Conservation (phyloP, 192 early-diverging fungal species). For the Coemansia guatemalensis region DNA sequence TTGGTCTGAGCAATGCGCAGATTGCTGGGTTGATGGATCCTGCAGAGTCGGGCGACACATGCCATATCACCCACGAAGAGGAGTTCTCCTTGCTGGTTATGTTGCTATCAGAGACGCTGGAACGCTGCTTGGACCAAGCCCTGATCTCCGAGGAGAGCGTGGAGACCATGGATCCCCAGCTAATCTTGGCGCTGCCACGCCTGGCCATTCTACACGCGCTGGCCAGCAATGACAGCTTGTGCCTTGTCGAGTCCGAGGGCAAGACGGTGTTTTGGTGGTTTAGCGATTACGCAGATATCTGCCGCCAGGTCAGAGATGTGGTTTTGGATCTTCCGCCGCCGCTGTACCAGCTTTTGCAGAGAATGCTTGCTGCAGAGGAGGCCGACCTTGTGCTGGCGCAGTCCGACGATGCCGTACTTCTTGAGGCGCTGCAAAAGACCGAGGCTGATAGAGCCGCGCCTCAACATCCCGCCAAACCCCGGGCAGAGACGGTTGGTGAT, state of each 20-base stretch:
- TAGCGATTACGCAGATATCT: conserved; percentile 43
- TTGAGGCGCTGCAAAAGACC: conserved; percentile 5
- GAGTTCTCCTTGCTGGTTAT: conserved; percentile 55
- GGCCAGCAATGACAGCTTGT: conserved; percentile 55
- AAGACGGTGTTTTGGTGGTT: conserved; percentile 63
- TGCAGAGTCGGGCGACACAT: conserved; percentile 29
- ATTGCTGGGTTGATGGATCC: conserved; percentile 58
- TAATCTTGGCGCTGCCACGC: conserved; percentile 62
- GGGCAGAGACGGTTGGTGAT: conserved; percentile 11
- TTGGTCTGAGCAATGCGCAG: conserved; percentile 55
- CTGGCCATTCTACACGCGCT: conserved; percentile 61
- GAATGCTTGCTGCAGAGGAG: conserved; percentile 43
- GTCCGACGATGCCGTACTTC: conserved; percentile 10
- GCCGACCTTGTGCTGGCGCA: conserved; percentile 29
- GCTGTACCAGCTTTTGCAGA: conserved; percentile 31
- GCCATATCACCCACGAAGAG: conserved; percentile 32
- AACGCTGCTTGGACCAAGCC: conserved; percentile 36
- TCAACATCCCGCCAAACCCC: not conserved
- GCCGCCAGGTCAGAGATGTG: conserved; percentile 22
- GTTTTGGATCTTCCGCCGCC: conserved; percentile 7
- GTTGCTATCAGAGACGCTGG: conserved; percentile 62
- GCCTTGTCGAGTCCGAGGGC: conserved; percentile 55
- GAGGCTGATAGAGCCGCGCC: not conserved
- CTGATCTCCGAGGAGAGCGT: conserved; percentile 50
- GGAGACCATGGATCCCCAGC: conserved; percentile 58